Percentiles rank a stretch among this genome's conserved stretches.
phyloP scores from a whole-genome alignment of 768 basidiomycete genomes.

The Lentinula sp. region DNA sequence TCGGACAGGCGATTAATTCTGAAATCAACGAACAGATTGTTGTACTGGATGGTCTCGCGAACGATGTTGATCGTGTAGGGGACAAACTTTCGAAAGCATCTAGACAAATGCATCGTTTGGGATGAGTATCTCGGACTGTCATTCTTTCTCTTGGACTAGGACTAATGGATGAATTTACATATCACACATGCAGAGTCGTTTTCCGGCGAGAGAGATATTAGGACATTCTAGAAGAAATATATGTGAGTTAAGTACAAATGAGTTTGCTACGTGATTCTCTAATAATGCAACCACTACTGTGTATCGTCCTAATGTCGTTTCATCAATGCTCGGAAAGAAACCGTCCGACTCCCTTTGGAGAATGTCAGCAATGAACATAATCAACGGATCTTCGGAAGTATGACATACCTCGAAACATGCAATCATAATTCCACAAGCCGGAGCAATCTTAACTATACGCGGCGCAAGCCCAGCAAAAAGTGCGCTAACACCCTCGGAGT shows the following conservation, averaged over 20 bases:
- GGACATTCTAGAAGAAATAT: not conserved
- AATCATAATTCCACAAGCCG: conserved; percentile 99
- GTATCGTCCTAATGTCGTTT: not conserved
- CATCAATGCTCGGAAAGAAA: conserved; percentile 31
- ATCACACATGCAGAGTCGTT: conserved; percentile 3
- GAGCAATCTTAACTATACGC: conserved; percentile 91
- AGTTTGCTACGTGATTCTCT: not conserved
- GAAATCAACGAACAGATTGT: conserved; percentile 86
- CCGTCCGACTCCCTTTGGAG: conserved; percentile 51
- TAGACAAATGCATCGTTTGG: conserved; percentile 76
- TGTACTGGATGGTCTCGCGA: conserved; percentile 71
- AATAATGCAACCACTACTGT: not conserved
- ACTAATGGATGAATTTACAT: not conserved
- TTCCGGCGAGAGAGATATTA: not conserved
- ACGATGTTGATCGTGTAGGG: conserved; percentile 73
- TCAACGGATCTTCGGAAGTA: conserved; percentile 5
- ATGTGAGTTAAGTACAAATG: not conserved
- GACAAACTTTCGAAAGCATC: conserved; percentile 75
- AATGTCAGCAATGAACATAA: not conserved
- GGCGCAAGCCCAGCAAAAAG: conserved; percentile 84
- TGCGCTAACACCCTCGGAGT: conserved; percentile 71
- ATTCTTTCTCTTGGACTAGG: not conserved
- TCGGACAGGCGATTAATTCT: conserved; percentile 79
- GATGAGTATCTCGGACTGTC: conserved; percentile 25
- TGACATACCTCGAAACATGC: conserved; percentile 80